A percentile compares a stretch with the other conserved stretches of the same genome.
Conservation (phyloP, 176 grass and related monocot genomes). For the Elaeis guineensis region DNA sequence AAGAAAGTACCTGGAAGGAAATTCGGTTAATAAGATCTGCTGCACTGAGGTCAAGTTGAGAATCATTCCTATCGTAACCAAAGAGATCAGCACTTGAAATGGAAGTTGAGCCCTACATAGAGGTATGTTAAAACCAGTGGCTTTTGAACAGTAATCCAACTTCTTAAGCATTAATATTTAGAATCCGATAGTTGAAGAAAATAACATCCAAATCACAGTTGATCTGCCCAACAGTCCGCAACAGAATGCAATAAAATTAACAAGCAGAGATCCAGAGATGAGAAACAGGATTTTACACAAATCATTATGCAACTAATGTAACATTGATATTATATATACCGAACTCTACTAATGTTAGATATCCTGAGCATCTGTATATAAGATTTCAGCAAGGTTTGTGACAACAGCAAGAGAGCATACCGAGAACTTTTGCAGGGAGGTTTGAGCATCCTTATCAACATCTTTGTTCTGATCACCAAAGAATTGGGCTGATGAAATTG, state of each 20-base stretch:
- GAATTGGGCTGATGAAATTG: constrained; percentile 95
- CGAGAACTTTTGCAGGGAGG: constrained; percentile 80
- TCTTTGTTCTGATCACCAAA: constrained; percentile 52
- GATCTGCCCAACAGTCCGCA: too few relatives aligned
- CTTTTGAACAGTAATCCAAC: not conserved
- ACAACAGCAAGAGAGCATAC: constrained; percentile 32
- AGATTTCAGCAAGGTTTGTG: not conserved
- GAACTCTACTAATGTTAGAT: not conserved
- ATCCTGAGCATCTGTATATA: not conserved
- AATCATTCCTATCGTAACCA: constrained; percentile 35
- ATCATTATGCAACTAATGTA: too few relatives aligned
- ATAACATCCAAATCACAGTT: not conserved
- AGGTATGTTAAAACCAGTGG: not conserved
- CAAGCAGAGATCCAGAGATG: too few relatives aligned
- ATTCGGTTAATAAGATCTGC: constrained; percentile 76
- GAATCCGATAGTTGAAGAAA: not conserved
- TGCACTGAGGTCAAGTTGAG: constrained; percentile 49
- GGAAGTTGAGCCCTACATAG: constrained; percentile 54
- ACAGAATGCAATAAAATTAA: too few relatives aligned
- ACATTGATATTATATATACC: not conserved
- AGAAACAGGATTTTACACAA: too few relatives aligned
- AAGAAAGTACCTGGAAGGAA: constrained; percentile 75
- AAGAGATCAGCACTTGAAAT: constrained; percentile 98
- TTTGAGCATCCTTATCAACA: constrained; percentile 52
- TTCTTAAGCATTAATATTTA: too few relatives aligned